Evolutionary conservation across 305 asterid species (phyloP).

Genomic region (Solanum hybrid): DNA sequence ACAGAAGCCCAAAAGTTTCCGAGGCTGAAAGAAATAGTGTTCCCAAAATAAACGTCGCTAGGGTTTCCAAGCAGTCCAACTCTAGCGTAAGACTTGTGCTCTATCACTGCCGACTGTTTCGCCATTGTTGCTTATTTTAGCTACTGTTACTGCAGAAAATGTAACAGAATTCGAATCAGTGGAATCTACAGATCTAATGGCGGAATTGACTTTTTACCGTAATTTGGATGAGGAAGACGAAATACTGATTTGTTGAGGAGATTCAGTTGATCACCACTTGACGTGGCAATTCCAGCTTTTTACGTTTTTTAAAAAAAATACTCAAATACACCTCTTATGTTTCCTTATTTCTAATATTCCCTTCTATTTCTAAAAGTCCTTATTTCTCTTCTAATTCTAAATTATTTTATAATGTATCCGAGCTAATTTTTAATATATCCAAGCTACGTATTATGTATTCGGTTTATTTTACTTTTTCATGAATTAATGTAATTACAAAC

Average conservation of each 20-base stretch:
- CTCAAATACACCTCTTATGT: too few species aligned
- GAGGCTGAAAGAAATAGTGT: slow-evolving; percentile 65
- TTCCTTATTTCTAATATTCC: too few species aligned
- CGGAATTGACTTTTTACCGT: not conserved
- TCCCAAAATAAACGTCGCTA: slow-evolving; percentile 79
- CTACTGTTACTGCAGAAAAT: not conserved
- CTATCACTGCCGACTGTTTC: slow-evolving; percentile 22
- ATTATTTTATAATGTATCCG: too few species aligned
- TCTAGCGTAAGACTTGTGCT: slow-evolving; percentile 72
- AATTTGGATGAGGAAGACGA: not conserved
- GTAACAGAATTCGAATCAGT: not conserved
- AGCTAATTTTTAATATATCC: too few species aligned
- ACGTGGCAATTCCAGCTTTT: not conserved
- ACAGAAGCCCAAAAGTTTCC: slow-evolving; percentile 79
- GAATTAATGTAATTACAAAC: too few species aligned
- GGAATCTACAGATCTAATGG: not conserved
- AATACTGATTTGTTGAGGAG: not conserved
- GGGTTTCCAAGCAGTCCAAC: slow-evolving; percentile 83
- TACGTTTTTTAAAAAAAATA: too few species aligned
- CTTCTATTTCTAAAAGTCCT: too few species aligned
- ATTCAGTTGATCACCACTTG: not conserved
- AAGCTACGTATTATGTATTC: too few species aligned
- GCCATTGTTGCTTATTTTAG: not conserved
- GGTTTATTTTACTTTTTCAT: too few species aligned
- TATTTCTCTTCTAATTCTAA: too few species aligned